phyloP scores from a whole-genome alignment of 352 stramenopile species.

The Thalassiosira allenii region DNA sequence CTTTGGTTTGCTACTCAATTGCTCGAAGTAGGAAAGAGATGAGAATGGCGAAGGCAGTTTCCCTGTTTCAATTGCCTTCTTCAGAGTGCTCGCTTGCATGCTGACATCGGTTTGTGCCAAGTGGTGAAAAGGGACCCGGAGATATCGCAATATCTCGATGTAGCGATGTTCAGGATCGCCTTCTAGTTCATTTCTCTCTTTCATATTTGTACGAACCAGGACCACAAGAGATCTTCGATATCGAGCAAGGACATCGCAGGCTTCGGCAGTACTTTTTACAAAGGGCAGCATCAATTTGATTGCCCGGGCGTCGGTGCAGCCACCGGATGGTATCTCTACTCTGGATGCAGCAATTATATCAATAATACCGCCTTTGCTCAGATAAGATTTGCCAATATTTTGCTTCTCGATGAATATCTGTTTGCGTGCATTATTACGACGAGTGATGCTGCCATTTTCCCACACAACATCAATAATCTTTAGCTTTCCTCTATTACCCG shows the following conservation, averaged over 20 bases:
- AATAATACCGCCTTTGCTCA: constrained; percentile 11
- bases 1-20: constrained; percentile 23
- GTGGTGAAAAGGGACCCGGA: constrained; percentile 11
- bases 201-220: not conserved
- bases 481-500: not conserved
- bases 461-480: constrained; percentile 30
- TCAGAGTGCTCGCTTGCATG: not conserved
- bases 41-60: constrained; percentile 16
- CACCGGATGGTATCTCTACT: not conserved
- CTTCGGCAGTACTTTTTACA: not conserved
- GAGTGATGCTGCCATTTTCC: not conserved
- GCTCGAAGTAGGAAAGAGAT: constrained; percentile 12
- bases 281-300: not conserved
- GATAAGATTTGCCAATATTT: not conserved
- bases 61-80: not conserved
- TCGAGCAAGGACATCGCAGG: not conserved
- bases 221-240: constrained; percentile 21
- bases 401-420: not conserved
- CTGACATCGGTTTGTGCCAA: constrained; percentile 15
- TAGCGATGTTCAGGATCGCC: not conserved
- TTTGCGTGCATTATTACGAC: not conserved
- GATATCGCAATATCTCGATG: not conserved
- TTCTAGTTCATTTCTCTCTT: too few species aligned
- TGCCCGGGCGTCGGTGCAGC: not conserved
- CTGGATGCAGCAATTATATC: constrained; percentile 1